Evolutionary conservation across 768 basidiomycete species (phyloP), one percentile per base, ranked within the genome.

Genomic region (Boletellus ananiceps): DNA sequence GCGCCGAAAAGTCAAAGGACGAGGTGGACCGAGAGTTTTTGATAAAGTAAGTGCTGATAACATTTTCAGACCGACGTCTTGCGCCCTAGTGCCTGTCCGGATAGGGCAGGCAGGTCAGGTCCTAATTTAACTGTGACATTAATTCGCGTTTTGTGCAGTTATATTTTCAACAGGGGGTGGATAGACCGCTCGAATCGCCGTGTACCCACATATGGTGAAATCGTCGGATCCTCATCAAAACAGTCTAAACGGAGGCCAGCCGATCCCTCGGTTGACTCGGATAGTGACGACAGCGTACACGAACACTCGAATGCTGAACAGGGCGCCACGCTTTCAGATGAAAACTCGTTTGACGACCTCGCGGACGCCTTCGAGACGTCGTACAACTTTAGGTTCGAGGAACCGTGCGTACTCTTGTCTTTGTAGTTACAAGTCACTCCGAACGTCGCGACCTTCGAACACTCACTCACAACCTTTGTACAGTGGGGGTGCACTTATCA

Each of bases 351-450:
- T 58, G 93, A 96, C 46, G 91, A 95, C 38, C 83, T 89, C 54
- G 88, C 84, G 5, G 94, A 96, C 25, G 81, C 81, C 38, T 99
- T 97, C 56, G 96, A 99, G 71, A 83, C 81, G n/a, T 88, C 88
- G 14, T 99, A 97, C 71, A 98, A 98, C 68, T 96, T 96, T 72
- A 83, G 96, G 46, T 99, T 92, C 65, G 95, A 99, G 67, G 95
- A 99, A 68, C 88, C 90, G 82, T 92, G 60, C 60, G 92, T 83
- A 15, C 7, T 23, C 31, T 56, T 15, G 1, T n/a, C 34, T 16
- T 46, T 9, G 23, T 7, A 5, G 23, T 25, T 25, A 25, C 23
- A 25, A 25, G 23, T 5, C 23, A 25, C 23, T 25, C 23, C 35
- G 19, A 8, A 29, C 14, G 29, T 33, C 12, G 12, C 15, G 13